Conservation (phyloP, 139 green algal genomes). For the Choricystis sp. region DNA sequence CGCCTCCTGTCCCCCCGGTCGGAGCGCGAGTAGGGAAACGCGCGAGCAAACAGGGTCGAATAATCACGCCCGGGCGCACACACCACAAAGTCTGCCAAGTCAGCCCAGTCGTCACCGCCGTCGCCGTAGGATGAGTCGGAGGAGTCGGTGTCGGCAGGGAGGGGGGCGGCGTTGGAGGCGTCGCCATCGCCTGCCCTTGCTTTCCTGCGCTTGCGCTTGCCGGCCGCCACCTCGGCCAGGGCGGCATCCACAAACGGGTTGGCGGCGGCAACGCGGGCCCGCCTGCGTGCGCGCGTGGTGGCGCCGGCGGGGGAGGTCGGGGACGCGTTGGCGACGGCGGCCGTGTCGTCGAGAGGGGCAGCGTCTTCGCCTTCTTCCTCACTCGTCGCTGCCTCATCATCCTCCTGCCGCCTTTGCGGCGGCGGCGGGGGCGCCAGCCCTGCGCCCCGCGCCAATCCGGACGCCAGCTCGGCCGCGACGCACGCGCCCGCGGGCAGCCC, state of each 20-base stretch:
- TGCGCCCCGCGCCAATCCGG: too few species aligned
- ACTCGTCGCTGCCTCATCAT: neutral
- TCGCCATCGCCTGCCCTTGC: too few species aligned
- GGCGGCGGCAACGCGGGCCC: neutral
- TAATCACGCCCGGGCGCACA: neutral
- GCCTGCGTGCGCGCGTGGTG: neutral
- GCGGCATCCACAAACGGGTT: neutral
- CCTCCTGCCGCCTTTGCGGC: neutral
- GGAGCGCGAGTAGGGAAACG: neutral
- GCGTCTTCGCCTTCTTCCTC: too few species aligned
- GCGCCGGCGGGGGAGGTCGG: neutral
- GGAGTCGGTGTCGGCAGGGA: neutral
- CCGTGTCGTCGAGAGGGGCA: too few species aligned
- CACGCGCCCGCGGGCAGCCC: too few species aligned
- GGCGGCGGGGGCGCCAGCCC: too few species aligned
- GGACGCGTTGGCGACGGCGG: too few species aligned
- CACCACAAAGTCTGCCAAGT: neutral
- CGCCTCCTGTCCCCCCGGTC: neutral
- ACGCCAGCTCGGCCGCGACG: too few species aligned
- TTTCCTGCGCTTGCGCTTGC: too few species aligned
- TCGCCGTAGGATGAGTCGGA: neutral
- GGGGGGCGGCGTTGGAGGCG: neutral
- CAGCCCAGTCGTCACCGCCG: neutral
- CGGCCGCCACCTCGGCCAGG: neutral
- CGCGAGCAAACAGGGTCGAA: neutral